These are phyloP conservation scores for Prunus davidiana DNA, from an alignment of 306 rosid genomes.

Conservation along the genomic window DNA sequence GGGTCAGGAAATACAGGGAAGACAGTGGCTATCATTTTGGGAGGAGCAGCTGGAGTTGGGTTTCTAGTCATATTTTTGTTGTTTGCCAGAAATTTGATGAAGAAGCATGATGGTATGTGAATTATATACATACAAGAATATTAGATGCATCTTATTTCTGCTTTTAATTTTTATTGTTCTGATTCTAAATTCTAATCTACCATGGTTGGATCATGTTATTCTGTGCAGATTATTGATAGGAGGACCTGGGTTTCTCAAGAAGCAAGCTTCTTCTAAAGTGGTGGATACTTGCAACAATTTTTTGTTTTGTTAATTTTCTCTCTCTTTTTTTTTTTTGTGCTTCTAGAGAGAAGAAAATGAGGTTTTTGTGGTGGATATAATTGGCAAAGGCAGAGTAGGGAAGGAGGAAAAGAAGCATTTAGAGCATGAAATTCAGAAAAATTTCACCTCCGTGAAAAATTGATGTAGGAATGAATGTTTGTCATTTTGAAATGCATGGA, in stretches of 20 bases:
- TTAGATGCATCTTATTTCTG: not conserved
- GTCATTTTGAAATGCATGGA: slow-evolving; percentile 32
- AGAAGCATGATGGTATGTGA: slow-evolving; percentile 79
- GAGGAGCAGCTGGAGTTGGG: slow-evolving; percentile 81
- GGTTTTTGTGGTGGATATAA: slow-evolving; percentile 35
- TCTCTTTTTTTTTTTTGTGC: not conserved
- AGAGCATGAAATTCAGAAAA: slow-evolving; percentile 38
- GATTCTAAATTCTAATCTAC: slow-evolving; percentile 19
- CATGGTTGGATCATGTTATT: slow-evolving; percentile 26
- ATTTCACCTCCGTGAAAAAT: slow-evolving; percentile 29
- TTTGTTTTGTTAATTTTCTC: slow-evolving; percentile 13
- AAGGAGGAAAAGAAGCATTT: slow-evolving; percentile 27
- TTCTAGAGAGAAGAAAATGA: slow-evolving; percentile 26
- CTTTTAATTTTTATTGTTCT: not conserved
- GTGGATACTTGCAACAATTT: slow-evolving; percentile 39
- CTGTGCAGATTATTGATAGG: slow-evolving; percentile 70
- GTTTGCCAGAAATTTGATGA: slow-evolving; percentile 70
- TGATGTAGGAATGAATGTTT: slow-evolving; percentile 40
- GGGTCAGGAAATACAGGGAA: slow-evolving; percentile 72
- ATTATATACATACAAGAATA: slow-evolving; percentile 4
- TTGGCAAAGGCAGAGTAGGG: not conserved
- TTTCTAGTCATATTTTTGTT: slow-evolving; percentile 74
- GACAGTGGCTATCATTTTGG: slow-evolving; percentile 87
- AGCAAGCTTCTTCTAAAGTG: slow-evolving; percentile 35
- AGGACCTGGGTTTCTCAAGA: slow-evolving; percentile 33